Conservation (phyloP, 768 basidiomycete genomes). For the Hemileccinum rubropunctum region DNA sequence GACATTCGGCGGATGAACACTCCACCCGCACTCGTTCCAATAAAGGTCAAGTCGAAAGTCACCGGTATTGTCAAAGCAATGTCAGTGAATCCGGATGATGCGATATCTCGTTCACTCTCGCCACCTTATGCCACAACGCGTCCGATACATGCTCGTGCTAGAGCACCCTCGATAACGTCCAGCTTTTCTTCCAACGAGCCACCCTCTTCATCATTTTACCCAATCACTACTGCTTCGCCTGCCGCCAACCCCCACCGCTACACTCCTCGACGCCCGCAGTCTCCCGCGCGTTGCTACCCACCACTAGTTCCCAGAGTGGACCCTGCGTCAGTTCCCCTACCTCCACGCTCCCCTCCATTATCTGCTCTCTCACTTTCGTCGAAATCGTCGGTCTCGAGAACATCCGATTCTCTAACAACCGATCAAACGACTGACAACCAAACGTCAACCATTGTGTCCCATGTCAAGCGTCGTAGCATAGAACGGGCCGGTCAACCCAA, state of each 20-base stretch:
- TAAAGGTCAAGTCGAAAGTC: slow-evolving; percentile 62
- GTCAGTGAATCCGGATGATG: slow-evolving; percentile 17
- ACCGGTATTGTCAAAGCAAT: slow-evolving; percentile 43
- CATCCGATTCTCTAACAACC: slow-evolving; percentile 41
- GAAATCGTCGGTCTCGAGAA: slow-evolving; percentile 60
- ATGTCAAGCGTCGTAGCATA: slow-evolving; percentile 38
- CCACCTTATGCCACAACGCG: slow-evolving; percentile 32
- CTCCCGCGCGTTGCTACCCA: slow-evolving; percentile 33
- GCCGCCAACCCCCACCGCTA: slow-evolving; percentile 62
- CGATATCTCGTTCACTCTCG: slow-evolving; percentile 40
- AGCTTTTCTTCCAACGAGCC: slow-evolving; percentile 26
- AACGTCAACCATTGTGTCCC: slow-evolving; percentile 42
- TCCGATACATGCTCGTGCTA: slow-evolving; percentile 25
- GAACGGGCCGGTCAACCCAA: slow-evolving; percentile 14
- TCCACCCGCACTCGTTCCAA: slow-evolving; percentile 19
- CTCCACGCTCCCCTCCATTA: slow-evolving; percentile 67
- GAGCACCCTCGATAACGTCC: slow-evolving; percentile 30
- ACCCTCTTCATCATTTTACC: slow-evolving; percentile 40
- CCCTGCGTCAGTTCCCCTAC: slow-evolving; percentile 55
- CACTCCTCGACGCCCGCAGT: slow-evolving; percentile 33
- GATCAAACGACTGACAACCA: slow-evolving; percentile 39
- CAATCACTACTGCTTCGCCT: slow-evolving; percentile 53
- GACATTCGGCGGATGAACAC: slow-evolving; percentile 14
- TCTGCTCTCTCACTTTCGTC: slow-evolving; percentile 79
- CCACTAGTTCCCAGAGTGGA: slow-evolving; percentile 42